Base-by-base conservation (phyloP, 2,329 filamentous ascomycete species). In the Aotearoamyces nothofagi region DNA sequence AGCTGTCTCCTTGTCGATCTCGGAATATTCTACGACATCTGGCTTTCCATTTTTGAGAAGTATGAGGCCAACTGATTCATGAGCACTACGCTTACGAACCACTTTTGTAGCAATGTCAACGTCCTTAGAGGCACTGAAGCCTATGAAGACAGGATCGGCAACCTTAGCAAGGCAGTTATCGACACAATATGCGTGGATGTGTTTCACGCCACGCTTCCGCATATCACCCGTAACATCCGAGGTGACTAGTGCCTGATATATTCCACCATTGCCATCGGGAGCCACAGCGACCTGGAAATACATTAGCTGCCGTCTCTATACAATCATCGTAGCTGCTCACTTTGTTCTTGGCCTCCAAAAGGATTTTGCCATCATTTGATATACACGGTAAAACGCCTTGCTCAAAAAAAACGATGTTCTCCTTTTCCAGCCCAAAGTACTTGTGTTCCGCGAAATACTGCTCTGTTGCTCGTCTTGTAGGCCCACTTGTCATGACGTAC, bases 401-500 rank as follows among this genome's bases (percentile, higher is more conserved):
- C 61, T 98, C 87, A 44, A 98, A 98, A 54, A 96, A 80, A 41
- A 78, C 57, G 36, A 98, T 78, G 49, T 98, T 90, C 52, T 78
- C 73, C 56, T 80, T 69, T 41, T 77, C 66, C 35, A 98, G 60
- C 5, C 90, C 90, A 53, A 98, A 98, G 63, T 84, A 96, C 33
- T 71, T 69, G 62, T 96, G 67, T 55, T 92, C 66, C 52, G 79
- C 60, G 56, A 98, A 96, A 63, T 90, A 98, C 37, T 78, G 64
- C 62, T 93, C 80, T n/a, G 90, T 98, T 22, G 86, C 82, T 36
- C 72, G 73, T 41, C 86, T 72, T 5, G 90, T 98, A 25, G 90
- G 90, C 4, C 90, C 90, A 47, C 83, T 93, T 46, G 90, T 98
- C 90, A 98, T 98, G 55, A 98, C 83, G 58, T 98, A 98, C 90